Evolutionary conservation across 164 flowering plant species (phyloP), one percentile per base, ranked within the genome.

Genomic region (Vitis amurensis): DNA sequence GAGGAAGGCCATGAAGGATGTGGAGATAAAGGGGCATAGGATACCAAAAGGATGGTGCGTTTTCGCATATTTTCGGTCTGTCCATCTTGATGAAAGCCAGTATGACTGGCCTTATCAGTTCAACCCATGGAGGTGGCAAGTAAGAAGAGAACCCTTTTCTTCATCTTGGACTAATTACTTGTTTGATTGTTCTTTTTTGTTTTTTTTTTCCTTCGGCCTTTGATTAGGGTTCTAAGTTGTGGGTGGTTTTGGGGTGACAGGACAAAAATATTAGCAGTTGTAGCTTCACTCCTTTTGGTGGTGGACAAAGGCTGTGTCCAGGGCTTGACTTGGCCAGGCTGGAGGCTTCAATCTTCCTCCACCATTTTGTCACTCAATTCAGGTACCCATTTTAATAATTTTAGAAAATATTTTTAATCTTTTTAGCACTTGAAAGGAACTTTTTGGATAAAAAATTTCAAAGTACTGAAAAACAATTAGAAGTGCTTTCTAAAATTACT

Each of bases 71-170:
- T 89, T 95, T 50, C 81, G 96, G 79, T 93, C 99, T 48, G 90
- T 95, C 74, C 99, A 95, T 82, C 91, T 95, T 50, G 98, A 93
- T 74, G 89, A 87, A 11, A 72, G 53, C 31, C 77, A 74, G 59
- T 90, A 90, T 74, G 93, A 91, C 23, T 69, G 68, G 67, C 90
- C 99, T 62, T 79, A 90, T 73, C 69, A 83, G 37, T 95, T 93
- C 81, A 82, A 90, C 75, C 99, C 99, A 57, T 95, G 97, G 99
- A 88, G 98, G 67, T 95, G 99, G 99, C 91, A 86, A 73, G 99
- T 95, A 87, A 82, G 88, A 14, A 51, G 0, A 23, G n/a, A 11
- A 11, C 11, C 3, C 30, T 53, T 59, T 61, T 7, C 17, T 64
- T 48, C 59, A 13, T 17, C 23, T 53, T 9, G 7, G 7, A 37